Conservation (phyloP, 1,284 basidiomycete species). For the Gymnopus androsaceus region DNA sequence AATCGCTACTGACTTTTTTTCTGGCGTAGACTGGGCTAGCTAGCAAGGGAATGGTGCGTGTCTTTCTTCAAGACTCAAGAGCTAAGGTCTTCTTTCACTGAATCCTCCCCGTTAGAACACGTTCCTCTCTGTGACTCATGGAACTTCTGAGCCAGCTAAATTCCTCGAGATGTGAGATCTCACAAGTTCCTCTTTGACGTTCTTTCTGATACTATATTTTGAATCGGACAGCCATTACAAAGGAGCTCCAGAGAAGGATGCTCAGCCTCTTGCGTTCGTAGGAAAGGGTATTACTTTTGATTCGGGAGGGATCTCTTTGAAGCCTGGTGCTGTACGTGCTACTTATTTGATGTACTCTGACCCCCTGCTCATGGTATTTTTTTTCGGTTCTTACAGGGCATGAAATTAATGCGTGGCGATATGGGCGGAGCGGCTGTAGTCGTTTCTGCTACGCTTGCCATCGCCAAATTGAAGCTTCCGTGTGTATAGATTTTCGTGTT, state of each 20-base stretch:
- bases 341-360: conserved; percentile 13
- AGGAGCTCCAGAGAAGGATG: conserved; percentile 59
- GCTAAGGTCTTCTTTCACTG: conserved; percentile 10
- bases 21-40: conserved; percentile 7
- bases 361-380: too few relatives aligned
- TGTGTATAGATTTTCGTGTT: too few relatives aligned
- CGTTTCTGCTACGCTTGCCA: conserved; percentile 70
- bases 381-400: conserved; percentile 43
- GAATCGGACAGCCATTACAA: conserved; percentile 84
- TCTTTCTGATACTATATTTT: background rate
- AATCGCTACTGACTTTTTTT: background rate
- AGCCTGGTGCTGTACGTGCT: conserved; percentile 62
- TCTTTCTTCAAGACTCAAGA: background rate
- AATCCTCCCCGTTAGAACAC: conserved; percentile 50
- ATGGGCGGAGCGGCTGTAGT: conserved; percentile 90
- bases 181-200: conserved; percentile 1
- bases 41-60: conserved; percentile 11
- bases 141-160: conserved; percentile 82
- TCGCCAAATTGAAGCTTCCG: conserved; percentile 81
- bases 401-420: conserved; percentile 83
- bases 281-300: conserved; percentile 92
- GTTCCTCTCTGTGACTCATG: conserved; percentile 87
- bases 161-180: conserved; percentile 79
- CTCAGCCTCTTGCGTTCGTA: conserved; percentile 74
- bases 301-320: conserved; percentile 87